Percentiles rank a stretch among this genome's conserved stretches.
These are phyloP conservation scores for Jimgerdemannia flammicorona DNA, from an alignment of 192 early-diverging fungal species.

Conservation along the genomic window DNA sequence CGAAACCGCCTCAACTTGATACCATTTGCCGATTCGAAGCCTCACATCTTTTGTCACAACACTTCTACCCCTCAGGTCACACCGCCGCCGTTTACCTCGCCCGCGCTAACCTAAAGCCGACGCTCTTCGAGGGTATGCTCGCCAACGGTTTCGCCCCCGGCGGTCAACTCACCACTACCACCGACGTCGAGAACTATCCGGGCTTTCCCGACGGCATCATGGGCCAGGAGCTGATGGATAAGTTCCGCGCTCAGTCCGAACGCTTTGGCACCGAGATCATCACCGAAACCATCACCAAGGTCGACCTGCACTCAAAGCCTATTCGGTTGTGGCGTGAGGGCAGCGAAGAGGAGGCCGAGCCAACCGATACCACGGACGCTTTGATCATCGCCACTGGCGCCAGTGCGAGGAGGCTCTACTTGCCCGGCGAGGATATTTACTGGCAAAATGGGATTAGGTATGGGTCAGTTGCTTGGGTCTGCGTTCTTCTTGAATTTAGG, in stretches of 20 bases:
- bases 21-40: not conserved
- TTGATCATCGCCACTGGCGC: slow-evolving; percentile 96
- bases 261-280: slow-evolving; percentile 83
- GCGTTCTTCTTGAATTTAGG: too few species aligned
- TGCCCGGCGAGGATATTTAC: slow-evolving; percentile 88
- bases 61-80: slow-evolving; percentile 49
- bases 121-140: slow-evolving; percentile 96
- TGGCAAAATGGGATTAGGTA: slow-evolving; percentile 94
- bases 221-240: slow-evolving; percentile 85
- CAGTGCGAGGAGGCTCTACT: slow-evolving; percentile 87
- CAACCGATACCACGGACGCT: slow-evolving; percentile 75
- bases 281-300: slow-evolving; percentile 86
- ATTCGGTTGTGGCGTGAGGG: slow-evolving; percentile 89
- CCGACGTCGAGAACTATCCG: slow-evolving; percentile 94
- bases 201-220: slow-evolving; percentile 90
- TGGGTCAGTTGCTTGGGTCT: too few species aligned
- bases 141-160: slow-evolving; percentile 74
- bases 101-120: slow-evolving; percentile 88
- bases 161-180: slow-evolving; percentile 87
- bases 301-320: slow-evolving; percentile 78
- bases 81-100: slow-evolving; percentile 96
- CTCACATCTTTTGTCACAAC: not conserved
- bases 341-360: slow-evolving; percentile 64
- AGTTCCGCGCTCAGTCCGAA: slow-evolving; percentile 81
- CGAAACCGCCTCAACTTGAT: too few species aligned